Base-by-base conservation (phyloP, 768 basidiomycete genomes). In the Psilocybe cubensis region DNA sequence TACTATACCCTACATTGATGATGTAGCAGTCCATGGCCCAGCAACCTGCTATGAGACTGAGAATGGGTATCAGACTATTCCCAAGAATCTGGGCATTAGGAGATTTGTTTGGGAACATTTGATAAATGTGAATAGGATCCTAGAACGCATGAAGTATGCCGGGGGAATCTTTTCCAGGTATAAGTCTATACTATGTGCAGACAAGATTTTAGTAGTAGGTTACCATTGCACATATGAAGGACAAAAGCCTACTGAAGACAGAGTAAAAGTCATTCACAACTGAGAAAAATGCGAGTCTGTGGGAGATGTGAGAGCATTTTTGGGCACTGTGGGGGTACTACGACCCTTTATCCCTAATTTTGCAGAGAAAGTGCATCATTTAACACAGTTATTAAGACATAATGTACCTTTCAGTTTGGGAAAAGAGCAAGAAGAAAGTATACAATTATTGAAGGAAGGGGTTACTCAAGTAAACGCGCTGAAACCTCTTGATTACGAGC, bases 71-170 rank as follows among this genome's bases (percentile, higher is more conserved):
- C 67, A 79, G 41, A 74, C 65, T 0, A 69, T 79, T 0, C 63
- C 68, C 0, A 66, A 69, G 1, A 80, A 79, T 51, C 52, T 50
- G 0, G 69, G 71, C 0, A 75, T 79, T 3, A 50, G 67, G 0
- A 46, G 64, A 0, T 80, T 79, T 43, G 65, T 79, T 0, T 78
- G 69, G 66, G 71, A 80, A 45, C 72, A 77, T 27, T 54, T 74
- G 2, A 10, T 52, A 1, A 62, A 67, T 31, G 18, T 76, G 7
- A 70, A 78, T 42, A 35, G 70, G 1, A 54, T 79, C 0, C n/a
- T 76, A 0, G 70, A 76, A 10, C 38, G 61, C 0, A 65, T 77
- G 23, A 56, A 56, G 24, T 41, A 56, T 27, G 33, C 31, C 2
- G 45, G 55, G 17, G 56, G 50, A 7, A 57, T 66, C 67, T 57